Conservation (phyloP, 2,329 filamentous ascomycete species). For the Pseudocercospora fijiensis region DNA sequence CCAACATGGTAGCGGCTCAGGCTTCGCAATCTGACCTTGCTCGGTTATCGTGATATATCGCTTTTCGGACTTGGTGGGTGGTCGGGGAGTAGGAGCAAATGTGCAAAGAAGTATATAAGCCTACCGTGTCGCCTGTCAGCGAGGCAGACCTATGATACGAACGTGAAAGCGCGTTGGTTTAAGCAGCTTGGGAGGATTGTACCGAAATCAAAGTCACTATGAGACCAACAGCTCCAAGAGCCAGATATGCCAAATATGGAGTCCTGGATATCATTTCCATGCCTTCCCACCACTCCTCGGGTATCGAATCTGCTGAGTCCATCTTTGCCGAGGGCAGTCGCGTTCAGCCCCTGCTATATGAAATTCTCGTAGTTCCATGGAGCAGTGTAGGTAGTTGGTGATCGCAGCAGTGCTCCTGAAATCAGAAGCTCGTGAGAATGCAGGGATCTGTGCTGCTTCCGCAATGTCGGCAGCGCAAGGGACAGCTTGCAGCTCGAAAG, state of each 20-base stretch:
- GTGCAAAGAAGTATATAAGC: constrained; percentile 58
- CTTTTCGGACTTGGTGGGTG: constrained; percentile 74
- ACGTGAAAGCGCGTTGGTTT: neutral
- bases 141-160: neutral
- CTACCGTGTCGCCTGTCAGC: constrained; percentile 24
- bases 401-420: neutral
- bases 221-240: constrained; percentile 26
- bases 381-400: neutral
- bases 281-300: constrained; percentile 33
- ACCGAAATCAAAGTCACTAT: constrained; percentile 24
- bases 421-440: neutral
- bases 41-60: constrained; percentile 74
- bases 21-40: constrained; percentile 57
- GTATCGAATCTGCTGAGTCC: constrained; percentile 36
- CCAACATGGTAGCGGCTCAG: constrained; percentile 76
- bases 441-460: neutral
- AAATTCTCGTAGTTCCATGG: neutral
- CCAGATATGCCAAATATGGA: constrained; percentile 30
- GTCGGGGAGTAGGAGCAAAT: constrained; percentile 77
- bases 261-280: constrained; percentile 29
- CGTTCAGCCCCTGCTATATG: neutral
- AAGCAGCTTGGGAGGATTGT: constrained; percentile 3
- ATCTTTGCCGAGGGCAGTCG: constrained; percentile 20
- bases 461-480: constrained; percentile 2
- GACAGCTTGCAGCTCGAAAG: constrained; percentile 2